Base-by-base conservation (phyloP, 768 basidiomycete species). In the Leccinum disarticulatum region DNA sequence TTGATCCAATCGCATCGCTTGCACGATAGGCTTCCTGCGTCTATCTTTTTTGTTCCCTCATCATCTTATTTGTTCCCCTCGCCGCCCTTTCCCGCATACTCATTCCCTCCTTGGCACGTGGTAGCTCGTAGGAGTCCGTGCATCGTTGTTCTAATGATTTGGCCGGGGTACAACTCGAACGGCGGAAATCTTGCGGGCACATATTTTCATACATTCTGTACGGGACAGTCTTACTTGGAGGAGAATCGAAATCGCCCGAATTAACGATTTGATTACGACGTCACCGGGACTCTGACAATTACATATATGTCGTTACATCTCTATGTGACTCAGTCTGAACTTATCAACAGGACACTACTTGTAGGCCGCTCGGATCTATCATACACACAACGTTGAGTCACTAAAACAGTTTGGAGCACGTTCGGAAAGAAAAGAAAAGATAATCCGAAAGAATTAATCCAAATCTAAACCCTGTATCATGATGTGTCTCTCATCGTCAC, bases 61-160 rank as follows among this genome's bases (percentile, higher is more conserved):
- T 50, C 46, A 14, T 51, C 30, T 17, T 41, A 53, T 50, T 55
- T 52, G 63, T 55, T n/a, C 9, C 19, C 27, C 10, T n/a, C 8
- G 4, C 56, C n/a, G 19, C 31, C 56, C 59, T 30, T 57, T 59
- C 49, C 10, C 6, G 61, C 51, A 56, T 56, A 61, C 60, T 56
- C 49, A 36, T 15, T 14, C 43, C n/a, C 28, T 49, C 25, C 46
- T 17, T n/a, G 17, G 10, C 27, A 36, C 33, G 31, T 36, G 25
- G 14, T 48, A 46, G 47, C 43, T 56, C 41, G 33, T 51, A 43
- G 41, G 25, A 56, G 59, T 53, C 55, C 10, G 10, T n/a, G 55
- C 65, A 49, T 43, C 13, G 49, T 54, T 46, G 66, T 56, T 55
- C 46, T 28, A 11, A 46, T 19, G n/a, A 43, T 46, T 46, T n/a